Evolutionary conservation across 2,329 filamentous ascomycete species (phyloP), one percentile per base, ranked within the genome.

Genomic region (Stagonosporopsis cucurbitacearum): DNA sequence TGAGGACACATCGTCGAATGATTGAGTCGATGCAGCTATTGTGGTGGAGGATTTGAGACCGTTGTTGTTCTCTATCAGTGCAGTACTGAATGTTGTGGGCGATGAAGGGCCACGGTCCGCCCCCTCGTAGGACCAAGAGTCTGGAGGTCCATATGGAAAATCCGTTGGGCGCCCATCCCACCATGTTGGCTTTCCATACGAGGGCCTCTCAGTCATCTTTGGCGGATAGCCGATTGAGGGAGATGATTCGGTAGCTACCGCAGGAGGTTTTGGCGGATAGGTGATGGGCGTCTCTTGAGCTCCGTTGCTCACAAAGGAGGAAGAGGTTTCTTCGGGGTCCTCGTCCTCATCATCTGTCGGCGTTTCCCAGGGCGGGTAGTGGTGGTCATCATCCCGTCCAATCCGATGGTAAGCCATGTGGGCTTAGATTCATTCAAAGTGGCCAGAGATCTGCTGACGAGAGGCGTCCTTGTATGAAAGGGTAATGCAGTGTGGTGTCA

Each of bases 371-470:
- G 20, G 22, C 40, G 49, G 33, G 40, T 44, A 37, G 49, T 20
- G 6, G 53, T 51, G 15, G 36, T 39, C 42, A 22, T 43, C 47
- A 23, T 47, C 13, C 25, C 53, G 47, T 51, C 32, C 42, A 42
- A 51, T 36, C 53, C 37, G 20, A 15, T 50, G 57, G 49, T 54
- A 55, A 56, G 64, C 56, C 65, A 68, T 68, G 54, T 57, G 36
- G 56, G 49, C 39, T 46, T 57, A 42, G 44, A 50, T 54, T 59
- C 42, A 40, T 47, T 45, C 52, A 36, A 54, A 46, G 8, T 28
- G 50, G 50, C 43, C 44, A 51, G 42, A 50, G 50, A 44, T 49
- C 37, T 22, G 64, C 64, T 67, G 63, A 67, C 60, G 59, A 57
- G 52, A 62, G 57, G 56, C 47, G 37, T 50, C 42, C 42, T 50